Conservation (phyloP, 176 grass and related monocot species). For the Pharus latifolius region DNA sequence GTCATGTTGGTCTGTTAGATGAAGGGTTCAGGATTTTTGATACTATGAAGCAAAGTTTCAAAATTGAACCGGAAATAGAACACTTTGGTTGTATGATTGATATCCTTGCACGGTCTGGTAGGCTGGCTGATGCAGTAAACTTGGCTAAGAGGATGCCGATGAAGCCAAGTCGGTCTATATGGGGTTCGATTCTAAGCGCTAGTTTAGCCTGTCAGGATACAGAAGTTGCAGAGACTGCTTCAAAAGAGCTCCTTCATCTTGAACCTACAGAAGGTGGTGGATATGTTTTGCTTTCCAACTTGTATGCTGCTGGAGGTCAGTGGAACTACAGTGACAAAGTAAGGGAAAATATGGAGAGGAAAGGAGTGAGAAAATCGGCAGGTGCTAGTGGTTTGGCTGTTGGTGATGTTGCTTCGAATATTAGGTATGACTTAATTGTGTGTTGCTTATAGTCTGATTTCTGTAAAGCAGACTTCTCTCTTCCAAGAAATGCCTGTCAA, state of each 20-base stretch:
- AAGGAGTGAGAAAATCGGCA: conserved; percentile 40
- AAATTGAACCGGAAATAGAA: conserved; percentile 36
- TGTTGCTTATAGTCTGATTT: neutral
- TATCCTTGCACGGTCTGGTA: conserved; percentile 45
- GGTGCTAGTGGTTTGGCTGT: conserved; percentile 27
- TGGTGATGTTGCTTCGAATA: conserved; percentile 16
- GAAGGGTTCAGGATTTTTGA: conserved; percentile 36
- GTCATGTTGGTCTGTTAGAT: conserved; percentile 41
- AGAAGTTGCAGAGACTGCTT: conserved; percentile 44
- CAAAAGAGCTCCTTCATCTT: conserved; percentile 30
- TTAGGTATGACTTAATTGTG: neutral
- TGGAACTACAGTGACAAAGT: conserved; percentile 36
- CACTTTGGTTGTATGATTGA: conserved; percentile 53
- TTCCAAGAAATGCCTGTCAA: neutral
- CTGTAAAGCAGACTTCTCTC: neutral
- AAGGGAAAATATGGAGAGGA: conserved; percentile 34
- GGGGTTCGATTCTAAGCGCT: conserved; percentile 51
- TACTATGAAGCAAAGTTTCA: conserved; percentile 32
- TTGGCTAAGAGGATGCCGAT: conserved; percentile 42
- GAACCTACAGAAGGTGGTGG: conserved; percentile 42
- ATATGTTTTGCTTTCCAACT: conserved; percentile 48
- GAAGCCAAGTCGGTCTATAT: conserved; percentile 44
- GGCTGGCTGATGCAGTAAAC: conserved; percentile 31
- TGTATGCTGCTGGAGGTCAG: conserved; percentile 44
- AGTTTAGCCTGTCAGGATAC: conserved; percentile 32